phyloP scores from a whole-genome alignment of 1,284 basidiomycete species.

The Leucoagaricus sp. region DNA sequence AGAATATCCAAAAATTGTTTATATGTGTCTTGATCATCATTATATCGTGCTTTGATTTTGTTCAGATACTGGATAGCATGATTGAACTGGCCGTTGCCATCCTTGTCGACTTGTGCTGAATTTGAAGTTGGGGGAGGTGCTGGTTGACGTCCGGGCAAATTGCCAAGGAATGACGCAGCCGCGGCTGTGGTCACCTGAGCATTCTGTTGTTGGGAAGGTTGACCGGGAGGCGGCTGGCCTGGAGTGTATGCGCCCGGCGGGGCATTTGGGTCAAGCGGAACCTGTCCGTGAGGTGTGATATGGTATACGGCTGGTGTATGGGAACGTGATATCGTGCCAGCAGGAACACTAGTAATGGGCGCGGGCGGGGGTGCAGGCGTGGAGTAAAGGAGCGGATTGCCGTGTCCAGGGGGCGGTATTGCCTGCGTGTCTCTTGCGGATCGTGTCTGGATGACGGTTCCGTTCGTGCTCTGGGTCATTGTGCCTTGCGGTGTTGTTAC shows the following conservation, averaged over 20 bases:
- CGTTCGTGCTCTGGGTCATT: slow-evolving; percentile 61
- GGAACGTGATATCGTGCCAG: slow-evolving; percentile 41
- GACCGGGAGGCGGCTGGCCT: slow-evolving; percentile 28
- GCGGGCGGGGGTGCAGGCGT: slow-evolving; percentile 17
- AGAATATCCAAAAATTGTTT: slow-evolving; percentile 98
- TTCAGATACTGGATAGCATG: slow-evolving; percentile 98
- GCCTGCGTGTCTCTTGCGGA: slow-evolving; percentile 18
- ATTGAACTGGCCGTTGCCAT: slow-evolving; percentile 78
- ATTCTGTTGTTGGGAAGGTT: slow-evolving; percentile 34
- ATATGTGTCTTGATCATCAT: slow-evolving; percentile 93
- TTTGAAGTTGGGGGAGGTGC: slow-evolving; percentile 14
- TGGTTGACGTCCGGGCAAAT: slow-evolving; percentile 47
- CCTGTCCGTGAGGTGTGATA: slow-evolving; percentile 32
- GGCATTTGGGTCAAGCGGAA: slow-evolving; percentile 31
- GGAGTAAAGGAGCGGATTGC: slow-evolving; percentile 19
- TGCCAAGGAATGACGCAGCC: slow-evolving; percentile 62
- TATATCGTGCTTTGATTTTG: slow-evolving; percentile 96
- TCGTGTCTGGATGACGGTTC: slow-evolving; percentile 26
- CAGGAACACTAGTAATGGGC: slow-evolving; percentile 16
- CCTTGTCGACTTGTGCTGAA: slow-evolving; percentile 42
- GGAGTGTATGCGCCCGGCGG: slow-evolving; percentile 3
- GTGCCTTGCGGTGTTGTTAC: slow-evolving; percentile 94
- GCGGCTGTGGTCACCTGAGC: slow-evolving; percentile 55
- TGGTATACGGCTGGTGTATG: slow-evolving; percentile 46
- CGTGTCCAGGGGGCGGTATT: slow-evolving; percentile 21